A percentile compares a stretch with the other conserved stretches of the same genome.
These are phyloP conservation scores for Puya raimondii DNA, from an alignment of 176 grass and related monocot genomes.

Conservation along the genomic window DNA sequence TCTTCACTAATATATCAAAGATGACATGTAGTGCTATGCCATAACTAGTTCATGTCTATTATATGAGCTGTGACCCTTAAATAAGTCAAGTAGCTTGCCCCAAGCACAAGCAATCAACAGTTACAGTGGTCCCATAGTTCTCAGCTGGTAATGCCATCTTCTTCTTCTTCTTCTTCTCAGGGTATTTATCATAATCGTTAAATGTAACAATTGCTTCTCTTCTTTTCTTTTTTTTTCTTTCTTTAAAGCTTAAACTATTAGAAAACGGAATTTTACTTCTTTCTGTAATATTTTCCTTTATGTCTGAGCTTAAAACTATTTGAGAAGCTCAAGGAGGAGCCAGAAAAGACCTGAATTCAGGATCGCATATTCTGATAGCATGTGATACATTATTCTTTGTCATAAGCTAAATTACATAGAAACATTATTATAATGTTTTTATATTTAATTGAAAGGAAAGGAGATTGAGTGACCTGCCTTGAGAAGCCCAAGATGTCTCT, in stretches of 20 bases:
- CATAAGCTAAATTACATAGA: not conserved
- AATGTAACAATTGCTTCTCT: not conserved
- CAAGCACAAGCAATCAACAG: not conserved
- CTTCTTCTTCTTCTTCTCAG: not conserved
- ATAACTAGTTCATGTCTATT: not conserved
- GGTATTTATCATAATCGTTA: not conserved
- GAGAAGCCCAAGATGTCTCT: constrained; percentile 48
- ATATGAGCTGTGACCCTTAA: not conserved
- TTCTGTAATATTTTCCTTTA: too few species aligned
- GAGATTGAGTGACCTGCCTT: constrained; percentile 34
- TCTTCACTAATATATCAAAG: not conserved
- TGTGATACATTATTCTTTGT: not conserved
- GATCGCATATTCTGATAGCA: not conserved
- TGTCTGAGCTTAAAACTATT: too few species aligned
- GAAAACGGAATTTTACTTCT: too few species aligned
- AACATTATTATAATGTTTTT: not conserved
- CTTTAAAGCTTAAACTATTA: too few species aligned
- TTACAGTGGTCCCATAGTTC: not conserved
- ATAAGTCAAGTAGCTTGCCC: not conserved
- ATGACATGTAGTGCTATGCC: not conserved
- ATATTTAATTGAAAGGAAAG: not conserved
- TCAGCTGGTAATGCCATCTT: not conserved
- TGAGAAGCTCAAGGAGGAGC: too few species aligned
- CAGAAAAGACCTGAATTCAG: too few species aligned
- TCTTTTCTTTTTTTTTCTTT: too few species aligned